These are phyloP conservation scores for Dendrobium chrysotoxum DNA, from an alignment of 106 monocot species.

Conservation along the genomic window DNA sequence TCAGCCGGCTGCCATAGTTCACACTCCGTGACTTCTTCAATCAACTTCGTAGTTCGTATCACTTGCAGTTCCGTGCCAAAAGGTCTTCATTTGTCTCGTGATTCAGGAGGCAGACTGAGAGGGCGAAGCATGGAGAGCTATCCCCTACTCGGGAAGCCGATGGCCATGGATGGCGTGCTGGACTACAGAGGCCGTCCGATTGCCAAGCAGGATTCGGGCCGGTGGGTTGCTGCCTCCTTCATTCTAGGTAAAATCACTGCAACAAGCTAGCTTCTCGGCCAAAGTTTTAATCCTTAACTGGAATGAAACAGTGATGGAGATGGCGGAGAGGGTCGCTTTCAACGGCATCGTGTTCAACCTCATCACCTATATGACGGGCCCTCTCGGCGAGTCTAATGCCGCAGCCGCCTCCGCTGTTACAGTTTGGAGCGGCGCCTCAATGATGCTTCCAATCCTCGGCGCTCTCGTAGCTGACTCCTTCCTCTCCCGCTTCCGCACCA, in stretches of 20 bases:
- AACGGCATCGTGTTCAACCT: conserved; percentile 39
- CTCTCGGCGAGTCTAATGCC: conserved; percentile 35
- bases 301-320: conserved; percentile 27
- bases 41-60: no score
- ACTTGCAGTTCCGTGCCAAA: no score
- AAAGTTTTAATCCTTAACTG: no score
- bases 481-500: conserved; percentile 49
- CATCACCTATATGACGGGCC: conserved; percentile 45
- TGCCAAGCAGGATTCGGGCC: not conserved
- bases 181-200: conserved; percentile 16
- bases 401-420: conserved; percentile 39
- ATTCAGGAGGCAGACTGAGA: not conserved
- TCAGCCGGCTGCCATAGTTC: no score
- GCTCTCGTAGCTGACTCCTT: conserved; percentile 51
- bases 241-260: conserved; percentile 28
- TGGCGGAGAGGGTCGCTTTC: conserved; percentile 41
- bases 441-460: conserved; percentile 42
- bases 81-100: no score
- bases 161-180: not conserved
- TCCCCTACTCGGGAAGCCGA: not conserved
- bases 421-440: conserved; percentile 29
- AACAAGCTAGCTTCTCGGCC: no score
- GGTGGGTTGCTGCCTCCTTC: conserved; percentile 21
- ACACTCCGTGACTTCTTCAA: no score
- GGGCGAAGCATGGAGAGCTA: not conserved